Base-by-base conservation (phyloP, 257 asterid species). In the Nicotiana obtusifolia region DNA sequence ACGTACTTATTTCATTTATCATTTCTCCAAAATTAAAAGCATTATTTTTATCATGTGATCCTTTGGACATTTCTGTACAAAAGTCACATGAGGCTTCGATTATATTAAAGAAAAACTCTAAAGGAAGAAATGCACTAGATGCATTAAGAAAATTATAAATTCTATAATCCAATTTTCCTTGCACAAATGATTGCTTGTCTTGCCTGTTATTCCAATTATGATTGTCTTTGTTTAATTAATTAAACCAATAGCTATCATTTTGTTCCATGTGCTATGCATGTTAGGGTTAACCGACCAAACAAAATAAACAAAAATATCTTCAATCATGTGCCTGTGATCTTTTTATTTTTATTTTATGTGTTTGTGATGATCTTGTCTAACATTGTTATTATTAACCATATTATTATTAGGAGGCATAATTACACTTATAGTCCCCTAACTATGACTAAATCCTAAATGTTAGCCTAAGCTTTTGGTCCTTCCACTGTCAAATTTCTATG, bases 211-310 rank as follows among this genome's bases (percentile, higher is more conserved):
- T 7, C 47, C 1, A 10, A 52, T 30, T 35, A 49, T 80, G 73
- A 44, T 24, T 73, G 10, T 22, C 8, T 24, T 47, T 22, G 30
- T 57, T 14, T 14, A 37, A 26, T 44, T 61, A 28, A 7, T 44
- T 61, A 28, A 7, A 24, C 15, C 8, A 80, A 13, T 6, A 47
- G 28, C 16, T 49, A n/a, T 66, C 61, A 73, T 47, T 47, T 73
- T 47, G 79, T 73, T 73, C 61, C 79, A 73, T 73, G 79, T 73
- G 41, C 79, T 24, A 47, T 73, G 79, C 79, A 73, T 73, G 79
- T 73, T 73, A 73, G 79, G 62, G 62, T 49, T 73, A 73, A 73
- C 61, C 62, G 79, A 73, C 79, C 79, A 73, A 73, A 47, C 17
- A 22, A 73, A 73, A 22, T 73, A 73, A 73, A 73, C 61, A 73